phyloP scores from a whole-genome alignment of 257 asterid species.

The Plantago ovata region DNA sequence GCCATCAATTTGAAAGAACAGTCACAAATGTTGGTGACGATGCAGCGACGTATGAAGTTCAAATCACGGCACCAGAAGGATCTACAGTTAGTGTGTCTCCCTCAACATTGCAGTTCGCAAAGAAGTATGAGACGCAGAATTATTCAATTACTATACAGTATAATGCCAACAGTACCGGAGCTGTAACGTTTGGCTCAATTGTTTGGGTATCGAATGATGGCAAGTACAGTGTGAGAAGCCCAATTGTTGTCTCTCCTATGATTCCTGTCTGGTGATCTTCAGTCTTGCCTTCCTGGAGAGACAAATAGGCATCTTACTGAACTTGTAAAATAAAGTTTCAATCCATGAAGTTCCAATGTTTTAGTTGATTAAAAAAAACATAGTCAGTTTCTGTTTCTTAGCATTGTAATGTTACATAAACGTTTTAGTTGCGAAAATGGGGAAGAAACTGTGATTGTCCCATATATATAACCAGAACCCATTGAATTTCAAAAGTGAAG shows the following conservation, averaged over 20 bases:
- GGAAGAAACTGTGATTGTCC: too few relatives aligned
- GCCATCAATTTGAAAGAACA: constrained; percentile 9
- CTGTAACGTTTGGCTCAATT: constrained; percentile 24
- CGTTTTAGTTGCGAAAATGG: too few relatives aligned
- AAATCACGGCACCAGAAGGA: constrained; percentile 18
- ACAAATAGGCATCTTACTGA: too few relatives aligned
- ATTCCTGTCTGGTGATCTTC: constrained; percentile 27
- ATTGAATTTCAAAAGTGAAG: too few relatives aligned
- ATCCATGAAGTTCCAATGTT: too few relatives aligned
- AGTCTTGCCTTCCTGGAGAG: too few relatives aligned
- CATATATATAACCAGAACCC: too few relatives aligned
- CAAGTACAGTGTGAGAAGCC: constrained; percentile 26
- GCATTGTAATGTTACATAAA: too few relatives aligned
- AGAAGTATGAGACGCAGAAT: constrained; percentile 27
- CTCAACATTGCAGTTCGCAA: constrained; percentile 3
- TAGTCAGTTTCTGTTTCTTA: too few relatives aligned
- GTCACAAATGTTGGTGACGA: constrained; percentile 32
- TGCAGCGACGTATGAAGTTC: constrained; percentile 16
- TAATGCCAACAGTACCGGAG: not conserved
- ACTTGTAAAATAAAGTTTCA: too few relatives aligned
- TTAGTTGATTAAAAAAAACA: too few relatives aligned
- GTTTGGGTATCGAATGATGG: constrained; percentile 23
- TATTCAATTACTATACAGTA: constrained; percentile 13
- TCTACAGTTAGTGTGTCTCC: constrained; percentile 16
- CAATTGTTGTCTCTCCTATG: constrained; percentile 29